phyloP scores from a whole-genome alignment of 306 rosid species.

The Quercus dentata region DNA sequence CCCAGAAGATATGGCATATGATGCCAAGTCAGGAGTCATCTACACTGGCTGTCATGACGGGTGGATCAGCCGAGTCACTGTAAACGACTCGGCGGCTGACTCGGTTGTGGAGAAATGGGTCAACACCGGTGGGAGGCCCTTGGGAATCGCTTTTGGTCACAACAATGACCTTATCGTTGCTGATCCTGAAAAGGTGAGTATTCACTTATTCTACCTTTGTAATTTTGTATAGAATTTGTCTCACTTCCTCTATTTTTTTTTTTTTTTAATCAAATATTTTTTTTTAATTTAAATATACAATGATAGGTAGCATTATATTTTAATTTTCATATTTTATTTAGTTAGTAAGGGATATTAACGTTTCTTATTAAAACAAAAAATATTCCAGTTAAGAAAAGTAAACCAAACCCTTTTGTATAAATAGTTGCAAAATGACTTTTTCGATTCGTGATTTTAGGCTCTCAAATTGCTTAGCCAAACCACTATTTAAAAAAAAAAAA shows the following conservation, averaged over 20 bases:
- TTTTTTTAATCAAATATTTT: not conserved
- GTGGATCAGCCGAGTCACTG: constrained; percentile 30
- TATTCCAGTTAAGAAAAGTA: accelerated
- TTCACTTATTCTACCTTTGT: not conserved
- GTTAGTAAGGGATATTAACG: accelerated
- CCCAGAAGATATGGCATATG: constrained; percentile 55
- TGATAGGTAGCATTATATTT: accelerated
- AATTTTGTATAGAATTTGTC: no score
- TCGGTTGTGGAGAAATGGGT: constrained; percentile 53
- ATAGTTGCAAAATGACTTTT: no score
- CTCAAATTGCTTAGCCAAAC: no score
- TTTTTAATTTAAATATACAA: accelerated
- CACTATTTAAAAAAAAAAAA: no score
- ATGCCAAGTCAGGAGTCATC: constrained; percentile 33
- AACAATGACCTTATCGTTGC: constrained; percentile 33
- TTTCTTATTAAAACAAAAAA: no score
- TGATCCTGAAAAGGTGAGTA: constrained; percentile 39
- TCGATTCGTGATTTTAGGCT: no score
- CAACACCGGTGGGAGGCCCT: constrained; percentile 68
- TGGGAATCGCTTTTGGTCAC: constrained; percentile 38
- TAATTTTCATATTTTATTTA: accelerated
- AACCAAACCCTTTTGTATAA: no score
- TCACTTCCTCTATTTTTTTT: no score
- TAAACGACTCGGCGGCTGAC: no score
- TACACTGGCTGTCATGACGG: constrained; percentile 72